A percentile compares a stretch with the other conserved stretches of the same genome.
phyloP scores from a whole-genome alignment of 805 yeast genomes.

The Schizosaccharomyces lindneri region DNA sequence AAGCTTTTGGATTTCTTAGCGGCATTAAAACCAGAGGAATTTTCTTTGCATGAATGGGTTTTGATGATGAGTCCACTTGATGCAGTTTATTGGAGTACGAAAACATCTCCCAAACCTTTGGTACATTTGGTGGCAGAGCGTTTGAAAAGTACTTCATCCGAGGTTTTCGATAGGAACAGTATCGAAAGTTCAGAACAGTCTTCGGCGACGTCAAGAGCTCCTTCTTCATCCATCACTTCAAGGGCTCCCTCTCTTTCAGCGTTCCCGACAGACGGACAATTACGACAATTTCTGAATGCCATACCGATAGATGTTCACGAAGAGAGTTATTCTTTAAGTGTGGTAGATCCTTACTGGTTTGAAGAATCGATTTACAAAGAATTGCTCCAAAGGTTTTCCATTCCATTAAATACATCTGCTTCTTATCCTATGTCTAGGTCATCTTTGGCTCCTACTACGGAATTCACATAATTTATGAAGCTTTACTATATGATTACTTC shows the following conservation, averaged over 20 bases:
- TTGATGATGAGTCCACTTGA: conserved; percentile 48
- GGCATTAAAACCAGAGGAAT: conserved; percentile 45
- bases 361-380: conserved; percentile 35
- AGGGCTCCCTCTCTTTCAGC: neutral
- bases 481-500: no score
- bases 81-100: conserved; percentile 18
- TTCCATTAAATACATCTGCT: neutral
- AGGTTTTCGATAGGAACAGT: neutral
- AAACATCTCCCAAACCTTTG: neutral
- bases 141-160: neutral
- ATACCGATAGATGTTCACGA: conserved; percentile 26
- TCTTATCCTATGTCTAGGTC: neutral
- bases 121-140: neutral
- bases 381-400: conserved; percentile 14
- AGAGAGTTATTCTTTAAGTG: conserved; percentile 29
- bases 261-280: neutral
- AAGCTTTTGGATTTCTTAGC: conserved; percentile 58
- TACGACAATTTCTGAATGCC: neutral
- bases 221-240: neutral
- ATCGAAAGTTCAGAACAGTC: neutral
- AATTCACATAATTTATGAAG: no score
- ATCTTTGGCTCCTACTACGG: neutral
- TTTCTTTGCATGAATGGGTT: conserved; percentile 62
- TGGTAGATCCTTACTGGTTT: conserved; percentile 23
- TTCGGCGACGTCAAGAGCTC: neutral